phyloP scores from a whole-genome alignment of 495 filamentous ascomycete species.

The Daldinia grandis region DNA sequence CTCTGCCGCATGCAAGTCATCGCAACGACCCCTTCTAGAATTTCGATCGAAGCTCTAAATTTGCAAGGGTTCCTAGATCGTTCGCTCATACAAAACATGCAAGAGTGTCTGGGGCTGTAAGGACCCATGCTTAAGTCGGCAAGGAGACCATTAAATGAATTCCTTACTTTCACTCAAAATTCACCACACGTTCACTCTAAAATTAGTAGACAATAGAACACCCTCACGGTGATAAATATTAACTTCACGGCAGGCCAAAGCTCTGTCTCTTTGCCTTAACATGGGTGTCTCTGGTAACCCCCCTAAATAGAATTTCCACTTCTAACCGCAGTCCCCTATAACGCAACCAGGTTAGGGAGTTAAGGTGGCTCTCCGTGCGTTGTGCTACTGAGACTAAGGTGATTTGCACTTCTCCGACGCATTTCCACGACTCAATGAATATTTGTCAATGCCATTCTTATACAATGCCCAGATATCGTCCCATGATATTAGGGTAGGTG shows the following conservation, averaged over 20 bases:
- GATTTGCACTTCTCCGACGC: conserved; percentile 12
- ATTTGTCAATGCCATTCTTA: conserved; percentile 1
- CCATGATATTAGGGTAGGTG: not conserved
- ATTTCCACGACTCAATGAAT: not conserved
- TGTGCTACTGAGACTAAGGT: conserved; percentile 26
- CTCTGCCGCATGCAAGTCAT: conserved; percentile 35
- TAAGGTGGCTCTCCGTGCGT: conserved; percentile 24
- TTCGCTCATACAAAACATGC: not conserved
- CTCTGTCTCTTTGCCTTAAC: not conserved
- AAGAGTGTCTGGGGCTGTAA: not conserved
- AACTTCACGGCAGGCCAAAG: not conserved
- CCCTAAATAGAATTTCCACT: not conserved
- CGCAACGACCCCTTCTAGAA: conserved; percentile 43
- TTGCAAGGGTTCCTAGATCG: conserved; percentile 18
- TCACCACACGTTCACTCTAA: not conserved
- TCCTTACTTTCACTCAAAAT: not conserved
- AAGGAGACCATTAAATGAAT: not conserved
- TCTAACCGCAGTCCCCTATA: not conserved
- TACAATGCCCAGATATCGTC: not conserved
- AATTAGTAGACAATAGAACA: not conserved
- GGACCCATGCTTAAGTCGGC: not conserved
- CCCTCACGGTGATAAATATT: not conserved
- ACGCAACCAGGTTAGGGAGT: conserved; percentile 5
- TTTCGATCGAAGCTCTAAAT: conserved; percentile 34
- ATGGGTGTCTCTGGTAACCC: not conserved